Evolutionary conservation across 345 rosid species (phyloP).

Genomic region (Eucalyptus regnans): DNA sequence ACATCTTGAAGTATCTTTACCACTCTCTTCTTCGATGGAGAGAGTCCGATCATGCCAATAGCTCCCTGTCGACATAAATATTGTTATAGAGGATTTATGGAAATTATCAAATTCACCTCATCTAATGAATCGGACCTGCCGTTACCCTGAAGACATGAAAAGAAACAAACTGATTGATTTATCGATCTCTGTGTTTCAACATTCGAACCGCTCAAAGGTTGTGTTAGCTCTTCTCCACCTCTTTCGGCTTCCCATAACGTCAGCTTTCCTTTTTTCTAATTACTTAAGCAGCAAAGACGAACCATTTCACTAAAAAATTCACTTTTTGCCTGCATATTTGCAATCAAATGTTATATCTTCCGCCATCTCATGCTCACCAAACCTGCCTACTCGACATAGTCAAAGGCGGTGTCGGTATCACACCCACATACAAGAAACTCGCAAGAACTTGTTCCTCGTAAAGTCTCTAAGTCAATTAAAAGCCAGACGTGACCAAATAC

Average conservation of each 20-base stretch:
- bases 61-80: not conserved
- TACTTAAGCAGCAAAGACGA: not conserved
- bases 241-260: not conserved
- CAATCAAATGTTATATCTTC: not conserved
- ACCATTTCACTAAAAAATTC: not conserved
- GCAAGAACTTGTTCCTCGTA: not conserved
- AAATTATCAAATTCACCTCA: not conserved
- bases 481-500: not conserved
- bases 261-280: not conserved
- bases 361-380: not conserved
- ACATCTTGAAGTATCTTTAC: conserved; percentile 19
- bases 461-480: not conserved
- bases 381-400: not conserved
- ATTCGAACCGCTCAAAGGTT: not conserved
- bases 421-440: not conserved
- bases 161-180: not conserved
- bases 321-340: not conserved
- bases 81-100: not conserved
- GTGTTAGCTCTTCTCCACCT: not conserved
- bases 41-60: conserved; percentile 9
- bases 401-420: not conserved
- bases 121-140: not conserved
- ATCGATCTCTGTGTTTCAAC: not conserved
- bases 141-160: not conserved
- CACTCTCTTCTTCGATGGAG: conserved; percentile 23